A percentile compares a stretch with the other conserved stretches of the same genome.
Evolutionary conservation across 208 protist species (phyloP).

Genomic region (Acanthamoeba rhysodes): DNA sequence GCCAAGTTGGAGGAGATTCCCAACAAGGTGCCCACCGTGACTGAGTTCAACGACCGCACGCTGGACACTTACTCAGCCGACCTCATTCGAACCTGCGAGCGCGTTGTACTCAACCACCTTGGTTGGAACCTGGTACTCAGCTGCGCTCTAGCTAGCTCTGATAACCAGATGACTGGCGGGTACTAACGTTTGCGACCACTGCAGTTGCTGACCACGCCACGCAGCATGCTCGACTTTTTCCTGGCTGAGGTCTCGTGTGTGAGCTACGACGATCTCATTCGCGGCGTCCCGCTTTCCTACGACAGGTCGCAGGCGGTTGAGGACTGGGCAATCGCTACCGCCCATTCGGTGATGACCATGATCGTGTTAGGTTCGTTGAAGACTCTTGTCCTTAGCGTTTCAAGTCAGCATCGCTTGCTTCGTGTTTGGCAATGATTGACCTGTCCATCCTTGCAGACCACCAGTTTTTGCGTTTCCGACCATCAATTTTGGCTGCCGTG

Average conservation of each 20-base stretch:
- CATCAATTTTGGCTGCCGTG: conserved; percentile 68
- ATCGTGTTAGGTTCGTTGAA: conserved; percentile 37
- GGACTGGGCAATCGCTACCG: conserved; percentile 2
- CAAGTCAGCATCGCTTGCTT: not conserved
- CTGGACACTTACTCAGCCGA: conserved; percentile 23
- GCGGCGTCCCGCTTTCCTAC: conserved; percentile 30
- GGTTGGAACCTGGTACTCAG: conserved; percentile 43
- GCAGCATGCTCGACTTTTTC: conserved; percentile 65
- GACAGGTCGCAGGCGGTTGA: not conserved
- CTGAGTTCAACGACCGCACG: conserved; percentile 59
- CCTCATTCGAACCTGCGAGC: conserved; percentile 51
- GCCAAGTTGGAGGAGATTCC: conserved; percentile 51
- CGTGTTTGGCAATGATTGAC: not conserved
- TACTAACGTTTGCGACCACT: not conserved
- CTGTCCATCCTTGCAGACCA: not conserved
- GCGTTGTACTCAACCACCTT: conserved; percentile 44
- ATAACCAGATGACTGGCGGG: not conserved
- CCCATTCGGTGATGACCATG: conserved; percentile 44
- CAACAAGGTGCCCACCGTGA: conserved; percentile 45
- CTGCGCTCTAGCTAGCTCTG: no score
- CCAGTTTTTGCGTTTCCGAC: conserved; percentile 68
- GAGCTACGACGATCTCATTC: conserved; percentile 56
- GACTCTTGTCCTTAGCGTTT: not conserved
- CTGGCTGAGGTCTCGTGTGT: conserved; percentile 7
- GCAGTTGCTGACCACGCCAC: conserved; percentile 13